These are phyloP conservation scores for Monotropa hypopitys DNA, from an alignment of 179 eudicot genomes.

Conservation along the genomic window DNA sequence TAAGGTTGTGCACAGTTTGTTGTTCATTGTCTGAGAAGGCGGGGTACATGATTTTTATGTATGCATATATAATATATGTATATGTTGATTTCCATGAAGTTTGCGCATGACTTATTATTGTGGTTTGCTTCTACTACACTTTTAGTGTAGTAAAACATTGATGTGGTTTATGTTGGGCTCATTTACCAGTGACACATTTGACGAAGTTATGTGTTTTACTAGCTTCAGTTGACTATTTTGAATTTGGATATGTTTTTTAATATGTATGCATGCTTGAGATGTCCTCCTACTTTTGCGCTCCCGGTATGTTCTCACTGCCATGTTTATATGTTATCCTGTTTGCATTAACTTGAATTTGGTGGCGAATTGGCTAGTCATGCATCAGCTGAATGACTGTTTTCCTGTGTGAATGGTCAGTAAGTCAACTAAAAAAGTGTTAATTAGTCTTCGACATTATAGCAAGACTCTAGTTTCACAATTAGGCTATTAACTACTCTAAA, in stretches of 20 bases:
- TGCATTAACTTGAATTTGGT: not conserved
- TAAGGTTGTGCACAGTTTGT: not conserved
- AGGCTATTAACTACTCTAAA: not conserved
- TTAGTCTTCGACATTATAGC: not conserved
- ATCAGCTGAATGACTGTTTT: slow-evolving; percentile 1
- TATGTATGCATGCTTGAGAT: not conserved
- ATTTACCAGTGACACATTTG: not conserved
- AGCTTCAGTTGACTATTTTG: not conserved
- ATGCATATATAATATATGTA: not conserved
- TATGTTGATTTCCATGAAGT: too few species aligned
- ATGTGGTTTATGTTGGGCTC: not conserved
- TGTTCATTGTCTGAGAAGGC: not conserved
- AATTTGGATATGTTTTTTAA: not conserved
- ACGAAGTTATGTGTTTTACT: not conserved
- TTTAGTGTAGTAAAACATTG: not conserved
- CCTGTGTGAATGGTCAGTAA: not conserved
- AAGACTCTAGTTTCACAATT: not conserved
- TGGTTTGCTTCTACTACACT: not conserved
- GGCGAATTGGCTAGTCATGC: not conserved
- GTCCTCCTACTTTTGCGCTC: not conserved
- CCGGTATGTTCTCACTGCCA: not conserved
- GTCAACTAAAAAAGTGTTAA: not conserved
- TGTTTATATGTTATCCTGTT: not conserved
- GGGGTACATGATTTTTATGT: not conserved
- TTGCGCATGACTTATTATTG: too few species aligned